Conservation (phyloP, 768 basidiomycete species). For the Lyophyllum atratum region DNA sequence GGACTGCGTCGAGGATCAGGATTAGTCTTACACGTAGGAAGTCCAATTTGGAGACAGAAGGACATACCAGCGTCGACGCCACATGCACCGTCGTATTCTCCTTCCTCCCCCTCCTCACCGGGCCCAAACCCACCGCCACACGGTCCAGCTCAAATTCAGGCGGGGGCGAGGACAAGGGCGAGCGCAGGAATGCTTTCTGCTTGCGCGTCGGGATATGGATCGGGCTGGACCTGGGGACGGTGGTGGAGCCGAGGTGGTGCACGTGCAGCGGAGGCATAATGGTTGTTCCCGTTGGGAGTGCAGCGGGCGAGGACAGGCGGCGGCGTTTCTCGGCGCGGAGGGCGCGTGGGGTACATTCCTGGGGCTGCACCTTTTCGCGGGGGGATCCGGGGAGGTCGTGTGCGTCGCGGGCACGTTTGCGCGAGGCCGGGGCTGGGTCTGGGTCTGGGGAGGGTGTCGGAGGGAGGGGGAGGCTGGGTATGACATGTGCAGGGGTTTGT, state of each 20-base stretch:
- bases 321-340: conserved; percentile 16
- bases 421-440: background rate
- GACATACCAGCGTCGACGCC: background rate
- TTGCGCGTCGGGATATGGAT: background rate
- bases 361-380: too few species aligned
- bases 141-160: background rate
- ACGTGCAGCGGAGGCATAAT: background rate
- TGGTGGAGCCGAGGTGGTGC: background rate
- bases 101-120: background rate
- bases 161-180: conserved; percentile 5
- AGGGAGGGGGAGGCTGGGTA: background rate
- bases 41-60: background rate
- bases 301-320: background rate
- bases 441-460: background rate
- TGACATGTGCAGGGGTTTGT: background rate
- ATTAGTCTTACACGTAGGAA: background rate
- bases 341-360: conserved; percentile 5
- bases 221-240: background rate
- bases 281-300: background rate
- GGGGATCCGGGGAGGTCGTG: background rate
- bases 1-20: background rate
- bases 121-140: background rate
- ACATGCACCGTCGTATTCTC: background rate
- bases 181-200: background rate
- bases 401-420: background rate